Percentiles rank a stretch among this genome's conserved stretches.
Evolutionary conservation across 2,329 filamentous ascomycete genomes (phyloP).

Genomic region (Talaromyces amestolkiae): DNA sequence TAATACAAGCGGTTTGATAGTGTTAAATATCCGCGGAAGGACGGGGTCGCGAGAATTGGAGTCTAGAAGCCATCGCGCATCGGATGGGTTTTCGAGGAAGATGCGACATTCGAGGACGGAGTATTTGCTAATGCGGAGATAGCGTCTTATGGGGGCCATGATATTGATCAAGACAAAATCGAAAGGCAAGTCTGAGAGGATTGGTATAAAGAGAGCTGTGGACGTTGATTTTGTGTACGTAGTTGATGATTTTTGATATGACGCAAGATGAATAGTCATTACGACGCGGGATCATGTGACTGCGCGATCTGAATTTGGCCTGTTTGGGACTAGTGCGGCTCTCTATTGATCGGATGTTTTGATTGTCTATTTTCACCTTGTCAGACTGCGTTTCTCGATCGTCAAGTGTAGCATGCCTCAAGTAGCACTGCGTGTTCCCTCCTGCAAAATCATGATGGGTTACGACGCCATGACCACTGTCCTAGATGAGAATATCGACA

Average conservation of each 20-base stretch:
- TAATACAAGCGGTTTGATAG: conserved; percentile 78
- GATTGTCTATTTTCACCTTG: not conserved
- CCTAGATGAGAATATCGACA: not conserved
- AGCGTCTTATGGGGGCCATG: conserved; percentile 87
- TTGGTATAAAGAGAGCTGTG: not conserved
- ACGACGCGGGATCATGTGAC: conserved; percentile 11
- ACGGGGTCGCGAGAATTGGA: conserved; percentile 66
- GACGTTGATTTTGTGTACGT: not conserved
- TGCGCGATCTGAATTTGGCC: not conserved
- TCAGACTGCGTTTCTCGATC: not conserved
- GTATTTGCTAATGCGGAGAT: conserved; percentile 86
- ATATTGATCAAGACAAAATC: too few species aligned
- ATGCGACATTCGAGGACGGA: conserved; percentile 96
- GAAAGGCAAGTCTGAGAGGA: too few species aligned
- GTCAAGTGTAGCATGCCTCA: not conserved
- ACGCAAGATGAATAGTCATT: not conserved
- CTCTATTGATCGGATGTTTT: not conserved
- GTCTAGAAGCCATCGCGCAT: conserved; percentile 80
- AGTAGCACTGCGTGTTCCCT: not conserved
- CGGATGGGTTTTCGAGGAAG: conserved; percentile 85
- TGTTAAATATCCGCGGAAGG: conserved; percentile 78
- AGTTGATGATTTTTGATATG: not conserved
- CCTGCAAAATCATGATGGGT: not conserved
- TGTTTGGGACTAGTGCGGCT: not conserved
- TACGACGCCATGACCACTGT: too few species aligned